A percentile compares a stretch with the other conserved stretches of the same genome.
These are phyloP conservation scores for Quercus tomentella DNA, from an alignment of 331 rosid genomes.

Conservation along the genomic window DNA sequence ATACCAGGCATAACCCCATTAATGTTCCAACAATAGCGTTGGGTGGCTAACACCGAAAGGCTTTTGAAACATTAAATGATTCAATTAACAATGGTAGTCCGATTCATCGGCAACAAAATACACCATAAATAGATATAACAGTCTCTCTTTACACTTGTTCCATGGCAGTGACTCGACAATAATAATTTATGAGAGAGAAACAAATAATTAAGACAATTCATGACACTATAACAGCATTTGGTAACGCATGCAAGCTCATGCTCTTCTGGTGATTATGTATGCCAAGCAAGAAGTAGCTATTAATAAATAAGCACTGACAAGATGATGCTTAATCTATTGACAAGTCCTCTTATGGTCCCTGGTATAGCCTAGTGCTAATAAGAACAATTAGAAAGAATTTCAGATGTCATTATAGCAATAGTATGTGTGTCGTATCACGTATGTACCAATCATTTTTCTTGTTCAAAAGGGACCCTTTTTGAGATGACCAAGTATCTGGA, in stretches of 20 bases:
- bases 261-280: background rate
- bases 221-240: background rate
- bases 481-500: background rate
- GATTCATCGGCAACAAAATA: background rate
- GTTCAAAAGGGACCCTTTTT: background rate
- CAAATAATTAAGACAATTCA: background rate
- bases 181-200: background rate
- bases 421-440: background rate
- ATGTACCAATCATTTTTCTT: background rate
- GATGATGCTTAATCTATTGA: background rate
- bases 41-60: too few relatives aligned
- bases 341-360: too few relatives aligned
- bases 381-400: background rate
- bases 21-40: background rate
- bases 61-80: background rate
- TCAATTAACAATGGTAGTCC: background rate
- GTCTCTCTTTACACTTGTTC: too few relatives aligned
- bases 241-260: background rate
- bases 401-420: background rate
- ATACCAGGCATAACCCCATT: background rate
- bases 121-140: background rate
- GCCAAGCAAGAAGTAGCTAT: background rate
- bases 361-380: background rate
- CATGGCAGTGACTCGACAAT: background rate
- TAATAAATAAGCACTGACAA: background rate